Base-by-base conservation (phyloP, 2,329 filamentous ascomycete genomes). In the Phaeoacremonium minimum region DNA sequence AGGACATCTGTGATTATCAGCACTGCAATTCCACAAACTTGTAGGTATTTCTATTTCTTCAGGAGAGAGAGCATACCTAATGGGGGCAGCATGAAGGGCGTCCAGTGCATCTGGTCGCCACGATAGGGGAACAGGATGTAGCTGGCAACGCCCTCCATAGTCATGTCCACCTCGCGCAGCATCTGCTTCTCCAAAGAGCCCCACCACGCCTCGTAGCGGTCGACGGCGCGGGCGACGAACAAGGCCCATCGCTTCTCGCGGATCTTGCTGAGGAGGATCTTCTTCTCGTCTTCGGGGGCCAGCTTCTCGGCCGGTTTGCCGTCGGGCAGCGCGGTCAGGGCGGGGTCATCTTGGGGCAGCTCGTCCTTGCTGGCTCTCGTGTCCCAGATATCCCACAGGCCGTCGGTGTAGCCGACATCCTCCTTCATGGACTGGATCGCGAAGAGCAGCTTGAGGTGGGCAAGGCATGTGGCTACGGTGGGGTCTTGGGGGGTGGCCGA, bases 191-290 rank as follows among this genome's bases (percentile, higher is more conserved):
- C 45, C 15, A 68, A 50, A 4, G 57, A 53, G 2, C 64, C 51
- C 74, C 80, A 85, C 85, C 85, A 90, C 2, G 56, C 54, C 41
- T 77, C 68, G 48, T 87, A 90, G 6, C 85, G 71, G 33, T 82
- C 74, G 0, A 79, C 83, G 2, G 85, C 85, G 33, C 80, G 71
- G 2, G 79, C 71, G 5, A 87, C 70, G 52, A 79, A 88, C 8
- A 88, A 53, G 0, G 75, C 74, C 85, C 85, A 89, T 52, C 85
- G 66, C 63, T 87, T 87, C 61, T 88, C 84, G 12, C 78, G 68
- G 18, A 86, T 61, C 33, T 67, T 66, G 36, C 73, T 71, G 12
- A 79, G 59, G 3, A 64, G 60, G 43, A 62, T 61, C 35, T 60
- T 57, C 9, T 54, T 55, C n/a, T 63, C 50, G 2, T 61, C 56